Evolutionary conservation across 805 yeast species (phyloP).

Genomic region (Dipodascopsis uninucleata): DNA sequence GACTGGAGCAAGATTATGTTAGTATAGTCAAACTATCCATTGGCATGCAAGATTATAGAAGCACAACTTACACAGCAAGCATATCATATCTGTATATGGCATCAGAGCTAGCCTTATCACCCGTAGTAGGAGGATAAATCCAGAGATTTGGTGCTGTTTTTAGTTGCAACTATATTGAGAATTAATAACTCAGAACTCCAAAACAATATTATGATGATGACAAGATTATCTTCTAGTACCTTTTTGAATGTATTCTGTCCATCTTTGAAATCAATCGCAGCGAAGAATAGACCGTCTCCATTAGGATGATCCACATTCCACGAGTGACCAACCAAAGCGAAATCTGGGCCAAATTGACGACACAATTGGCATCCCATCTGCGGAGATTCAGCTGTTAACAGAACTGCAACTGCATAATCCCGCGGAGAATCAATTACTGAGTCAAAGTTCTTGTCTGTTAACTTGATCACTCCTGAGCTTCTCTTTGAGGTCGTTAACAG

Average conservation of each 20-base stretch:
- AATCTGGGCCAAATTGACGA: constrained; percentile 63
- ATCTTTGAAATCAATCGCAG: constrained; percentile 65
- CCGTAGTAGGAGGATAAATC: constrained; percentile 53
- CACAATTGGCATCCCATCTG: constrained; percentile 77
- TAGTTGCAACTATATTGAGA: constrained; percentile 40
- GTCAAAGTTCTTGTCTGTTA: constrained; percentile 61
- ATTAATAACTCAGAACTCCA: background rate
- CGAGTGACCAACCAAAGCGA: constrained; percentile 55
- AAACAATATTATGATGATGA: background rate
- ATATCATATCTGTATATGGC: constrained; percentile 29
- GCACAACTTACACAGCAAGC: constrained; percentile 30
- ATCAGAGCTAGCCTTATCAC: constrained; percentile 35
- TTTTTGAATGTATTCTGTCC: constrained; percentile 51
- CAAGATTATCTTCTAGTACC: constrained; percentile 41
- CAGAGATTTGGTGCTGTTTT: constrained; percentile 76
- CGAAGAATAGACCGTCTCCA: constrained; percentile 59
- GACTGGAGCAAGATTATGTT: constrained; percentile 1
- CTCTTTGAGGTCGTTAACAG: constrained; percentile 13
- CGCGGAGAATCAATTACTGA: constrained; percentile 58
- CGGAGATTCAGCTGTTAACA: constrained; percentile 70
- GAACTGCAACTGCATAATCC: constrained; percentile 61
- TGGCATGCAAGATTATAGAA: background rate
- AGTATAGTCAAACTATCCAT: background rate
- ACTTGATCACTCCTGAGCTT: constrained; percentile 40
- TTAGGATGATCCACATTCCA: constrained; percentile 58